These are phyloP conservation scores for Oleoguttula mirabilis DNA, from an alignment of 495 filamentous ascomycete species.

Conservation along the genomic window DNA sequence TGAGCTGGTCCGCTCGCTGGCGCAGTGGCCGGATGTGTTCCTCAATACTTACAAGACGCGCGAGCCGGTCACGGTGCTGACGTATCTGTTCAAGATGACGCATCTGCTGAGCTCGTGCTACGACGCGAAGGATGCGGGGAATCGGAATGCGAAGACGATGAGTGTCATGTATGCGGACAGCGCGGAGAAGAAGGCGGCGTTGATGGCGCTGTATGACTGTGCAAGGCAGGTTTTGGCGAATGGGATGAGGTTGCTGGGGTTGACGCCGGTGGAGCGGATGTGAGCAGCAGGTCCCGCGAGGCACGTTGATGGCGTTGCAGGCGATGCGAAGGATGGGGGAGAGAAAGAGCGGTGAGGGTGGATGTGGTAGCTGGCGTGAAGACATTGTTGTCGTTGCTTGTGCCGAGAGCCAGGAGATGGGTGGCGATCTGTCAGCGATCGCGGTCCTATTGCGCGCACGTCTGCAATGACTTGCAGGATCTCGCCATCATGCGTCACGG, in stretches of 20 bases:
- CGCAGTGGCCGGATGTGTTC: conserved; percentile 53
- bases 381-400: too few relatives aligned
- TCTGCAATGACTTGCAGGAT: too few relatives aligned
- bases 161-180: conserved; percentile 22
- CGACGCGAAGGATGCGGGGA: conserved; percentile 29
- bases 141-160: conserved; percentile 24
- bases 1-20: conserved; percentile 47
- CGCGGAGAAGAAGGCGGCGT: conserved; percentile 25
- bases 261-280: conserved; percentile 35
- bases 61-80: conserved; percentile 47
- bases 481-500: too few relatives aligned
- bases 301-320: too few relatives aligned
- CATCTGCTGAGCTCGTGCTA: conserved; percentile 28
- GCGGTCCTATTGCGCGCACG: too few relatives aligned
- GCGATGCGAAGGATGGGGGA: too few relatives aligned
- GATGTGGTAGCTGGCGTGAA: too few relatives aligned
- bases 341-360: too few relatives aligned
- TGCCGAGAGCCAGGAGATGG: too few relatives aligned
- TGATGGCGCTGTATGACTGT: conserved; percentile 29
- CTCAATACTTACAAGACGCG: conserved; percentile 49
- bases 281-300: too few relatives aligned
- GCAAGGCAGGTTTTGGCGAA: conserved; percentile 31
- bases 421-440: too few relatives aligned
- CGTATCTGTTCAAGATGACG: conserved; percentile 34
- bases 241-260: conserved; percentile 34